Evolutionary conservation across 495 filamentous ascomycete genomes (phyloP), one percentile per base, ranked within the genome.

Genomic region (Talaromyces liani): DNA sequence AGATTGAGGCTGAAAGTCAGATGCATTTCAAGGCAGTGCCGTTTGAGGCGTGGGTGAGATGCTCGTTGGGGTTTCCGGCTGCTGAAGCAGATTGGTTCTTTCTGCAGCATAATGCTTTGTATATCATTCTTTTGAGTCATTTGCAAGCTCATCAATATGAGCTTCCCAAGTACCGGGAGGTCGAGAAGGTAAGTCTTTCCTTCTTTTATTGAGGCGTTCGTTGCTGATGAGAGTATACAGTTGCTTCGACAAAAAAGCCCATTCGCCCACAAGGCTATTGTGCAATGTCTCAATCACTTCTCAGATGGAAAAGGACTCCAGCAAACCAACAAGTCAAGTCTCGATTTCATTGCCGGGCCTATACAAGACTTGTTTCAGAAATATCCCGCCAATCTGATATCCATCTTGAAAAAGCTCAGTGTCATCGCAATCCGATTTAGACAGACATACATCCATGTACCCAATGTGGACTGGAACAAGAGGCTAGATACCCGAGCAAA

Each of bases 1-100:
- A 67, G 2, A 78, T 80, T 57, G 76, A 80, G 34, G 66, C 70
- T 4, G 76, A 79, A 64, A 80, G 77, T 51, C 76, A 78, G 68
- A 68, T 77, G 27, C 77, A 79, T n/a, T 78, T 79, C 24, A 70
- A 61, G 18, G 73, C 67, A 8, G 71, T 80, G 60, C 67, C 70
- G 6, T 80, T 80, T 54, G 76, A 80, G 59, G 76, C 77, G 27
- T 61, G 76, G 33, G 75, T 80, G 20, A 73, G 77, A 14, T 74
- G 73, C 45, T 69, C 77, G 5, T 63, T 80, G 60, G 76, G 75
- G 1, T 79, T 78, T 29, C 34, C 63, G 45, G 64, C 71, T 2
- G 18, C 64, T 7, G 66, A 69, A 3, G 73, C 77, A 25, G 73
- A 80, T 20, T 79, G 75, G 75, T 80, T 80, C 33, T 65, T 80